phyloP scores from a whole-genome alignment of 108 stramenopile genomes.

The Skeletonema potamos region DNA sequence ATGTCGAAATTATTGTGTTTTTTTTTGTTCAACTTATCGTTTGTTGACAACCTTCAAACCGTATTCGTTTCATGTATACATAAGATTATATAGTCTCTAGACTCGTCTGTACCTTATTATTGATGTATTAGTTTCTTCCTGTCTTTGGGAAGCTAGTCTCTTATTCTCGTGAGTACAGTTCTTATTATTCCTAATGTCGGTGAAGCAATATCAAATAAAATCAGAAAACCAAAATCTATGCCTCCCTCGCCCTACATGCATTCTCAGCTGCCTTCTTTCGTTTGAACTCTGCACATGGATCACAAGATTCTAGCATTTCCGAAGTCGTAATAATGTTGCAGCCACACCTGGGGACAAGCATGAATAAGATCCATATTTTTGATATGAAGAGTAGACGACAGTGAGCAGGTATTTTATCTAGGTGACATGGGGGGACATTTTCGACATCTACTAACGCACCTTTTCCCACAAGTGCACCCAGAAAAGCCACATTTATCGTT shows the following conservation, averaged over 20 bases:
- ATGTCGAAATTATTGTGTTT: background rate
- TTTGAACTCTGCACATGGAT: slow-evolving; percentile 18
- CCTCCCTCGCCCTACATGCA: background rate
- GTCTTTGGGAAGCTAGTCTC: too few species aligned
- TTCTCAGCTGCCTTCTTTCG: slow-evolving; percentile 7
- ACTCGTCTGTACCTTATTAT: too few species aligned
- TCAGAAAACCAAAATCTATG: background rate
- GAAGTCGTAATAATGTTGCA: slow-evolving; percentile 9
- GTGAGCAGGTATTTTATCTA: too few species aligned
- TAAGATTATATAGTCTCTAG: background rate
- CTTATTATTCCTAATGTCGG: background rate
- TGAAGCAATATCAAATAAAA: too few species aligned
- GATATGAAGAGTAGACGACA: background rate
- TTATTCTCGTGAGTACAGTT: background rate
- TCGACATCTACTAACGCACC: background rate
- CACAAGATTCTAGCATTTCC: slow-evolving; percentile 6
- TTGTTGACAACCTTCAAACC: too few species aligned
- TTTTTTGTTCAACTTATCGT: too few species aligned
- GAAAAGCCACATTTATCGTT: slow-evolving; percentile 18
- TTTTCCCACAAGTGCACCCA: slow-evolving; percentile 21
- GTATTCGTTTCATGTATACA: background rate
- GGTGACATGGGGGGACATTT: too few species aligned
- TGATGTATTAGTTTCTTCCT: too few species aligned
- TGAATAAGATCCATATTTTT: background rate
- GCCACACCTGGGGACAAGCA: background rate